A percentile compares a stretch with the other conserved stretches of the same genome.
phyloP scores from a whole-genome alignment of 2,329 filamentous ascomycete genomes.

The Phaeomoniella chlamydospora region DNA sequence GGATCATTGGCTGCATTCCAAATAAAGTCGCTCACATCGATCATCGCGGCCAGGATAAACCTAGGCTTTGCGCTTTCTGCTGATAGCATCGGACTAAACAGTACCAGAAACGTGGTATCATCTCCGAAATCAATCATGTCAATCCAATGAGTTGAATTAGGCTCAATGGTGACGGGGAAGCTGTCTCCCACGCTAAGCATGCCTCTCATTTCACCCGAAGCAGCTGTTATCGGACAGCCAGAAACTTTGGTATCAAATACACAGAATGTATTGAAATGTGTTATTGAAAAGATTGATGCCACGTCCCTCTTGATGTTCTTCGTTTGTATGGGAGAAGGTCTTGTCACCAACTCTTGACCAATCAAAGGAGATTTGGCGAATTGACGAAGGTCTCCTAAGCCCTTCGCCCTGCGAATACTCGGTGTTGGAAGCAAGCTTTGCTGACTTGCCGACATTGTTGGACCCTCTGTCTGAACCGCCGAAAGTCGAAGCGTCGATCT shows the following conservation, averaged over 20 bases:
- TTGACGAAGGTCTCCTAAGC: background rate
- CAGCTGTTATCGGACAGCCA: conserved; percentile 11
- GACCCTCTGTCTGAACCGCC: background rate
- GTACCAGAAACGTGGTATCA: conserved; percentile 12
- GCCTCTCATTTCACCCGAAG: conserved; percentile 11
- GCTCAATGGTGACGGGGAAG: conserved; percentile 12
- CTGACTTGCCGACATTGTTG: background rate
- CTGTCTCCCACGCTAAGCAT: conserved; percentile 12
- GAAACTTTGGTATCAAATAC: conserved; percentile 11
- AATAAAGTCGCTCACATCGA: conserved; percentile 16
- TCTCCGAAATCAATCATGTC: conserved; percentile 12
- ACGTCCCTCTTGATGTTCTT: too few relatives aligned
- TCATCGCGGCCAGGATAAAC: conserved; percentile 12
- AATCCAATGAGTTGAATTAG: conserved; percentile 9
- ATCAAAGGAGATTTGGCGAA: conserved; percentile 3
- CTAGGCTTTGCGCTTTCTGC: conserved; percentile 9
- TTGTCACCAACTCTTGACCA: background rate
- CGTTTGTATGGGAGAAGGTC: background rate
- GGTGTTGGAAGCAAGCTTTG: background rate
- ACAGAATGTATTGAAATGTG: conserved; percentile 15
- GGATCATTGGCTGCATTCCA: conserved; percentile 11
- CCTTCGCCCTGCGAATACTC: background rate
- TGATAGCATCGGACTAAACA: conserved; percentile 12
- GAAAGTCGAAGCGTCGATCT: too few relatives aligned
- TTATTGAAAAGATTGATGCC: conserved; percentile 5